Conservation (phyloP, 208 protist species). For the Blastocrithidia nonstop region DNA sequence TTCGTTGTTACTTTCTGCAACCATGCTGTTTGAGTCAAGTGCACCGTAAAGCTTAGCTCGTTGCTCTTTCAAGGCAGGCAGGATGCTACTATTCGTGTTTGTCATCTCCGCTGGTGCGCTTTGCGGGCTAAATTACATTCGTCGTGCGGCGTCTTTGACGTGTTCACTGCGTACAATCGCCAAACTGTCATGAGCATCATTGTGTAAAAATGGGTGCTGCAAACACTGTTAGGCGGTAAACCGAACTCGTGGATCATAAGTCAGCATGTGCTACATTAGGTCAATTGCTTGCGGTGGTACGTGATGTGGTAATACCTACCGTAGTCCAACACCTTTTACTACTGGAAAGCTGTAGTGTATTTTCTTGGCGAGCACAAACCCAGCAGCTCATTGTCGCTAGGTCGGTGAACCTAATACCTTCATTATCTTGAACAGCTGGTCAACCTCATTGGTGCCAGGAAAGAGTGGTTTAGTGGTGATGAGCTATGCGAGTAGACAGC, state of each 20-base stretch:
- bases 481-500: constrained; percentile 97
- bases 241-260: constrained; percentile 91
- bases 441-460: constrained; percentile 67
- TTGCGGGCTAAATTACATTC: constrained; percentile 20
- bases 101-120: constrained; percentile 28
- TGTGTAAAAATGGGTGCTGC: constrained; percentile 86
- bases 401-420: constrained; percentile 62
- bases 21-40: too few species aligned
- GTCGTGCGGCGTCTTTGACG: constrained; percentile 26
- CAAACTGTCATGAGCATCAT: constrained; percentile 34
- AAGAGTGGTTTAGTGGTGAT: constrained; percentile 93
- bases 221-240: constrained; percentile 89
- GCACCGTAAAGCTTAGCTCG: too few species aligned
- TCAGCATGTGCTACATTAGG: constrained; percentile 85
- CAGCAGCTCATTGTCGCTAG: constrained; percentile 53
- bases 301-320: constrained; percentile 49
- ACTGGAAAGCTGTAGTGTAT: constrained; percentile 67
- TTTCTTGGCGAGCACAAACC: constrained; percentile 52
- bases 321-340: constrained; percentile 40
- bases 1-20: too few species aligned
- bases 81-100: neutral
- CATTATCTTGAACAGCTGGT: constrained; percentile 85
- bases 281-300: constrained; percentile 83
- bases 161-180: constrained; percentile 23
- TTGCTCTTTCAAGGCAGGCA: too few species aligned